A percentile compares a stretch with the other conserved stretches of the same genome.
Evolutionary conservation across 2,329 filamentous ascomycete species (phyloP).

Genomic region (Colletotrichum eleusines): DNA sequence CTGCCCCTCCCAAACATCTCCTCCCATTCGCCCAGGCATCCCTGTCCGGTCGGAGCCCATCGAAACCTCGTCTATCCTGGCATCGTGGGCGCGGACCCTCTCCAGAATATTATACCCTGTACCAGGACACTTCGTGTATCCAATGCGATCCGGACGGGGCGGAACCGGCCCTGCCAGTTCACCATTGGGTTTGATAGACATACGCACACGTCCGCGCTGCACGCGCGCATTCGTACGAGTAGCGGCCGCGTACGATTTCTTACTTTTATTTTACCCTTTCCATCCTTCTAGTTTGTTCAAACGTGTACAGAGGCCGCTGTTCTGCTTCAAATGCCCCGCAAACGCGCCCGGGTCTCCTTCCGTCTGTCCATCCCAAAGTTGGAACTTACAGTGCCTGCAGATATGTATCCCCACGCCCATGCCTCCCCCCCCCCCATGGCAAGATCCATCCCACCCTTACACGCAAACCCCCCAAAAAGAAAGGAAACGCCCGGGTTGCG

Average conservation of each 20-base stretch:
- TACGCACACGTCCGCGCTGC: background rate
- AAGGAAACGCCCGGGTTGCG: constrained; percentile 1
- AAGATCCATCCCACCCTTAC: constrained; percentile 33
- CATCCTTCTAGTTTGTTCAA: background rate
- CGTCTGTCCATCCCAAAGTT: background rate
- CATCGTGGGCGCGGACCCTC: constrained; percentile 13
- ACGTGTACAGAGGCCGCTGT: background rate
- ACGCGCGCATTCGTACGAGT: background rate
- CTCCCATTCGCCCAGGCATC: constrained; percentile 49
- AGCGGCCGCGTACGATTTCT: background rate
- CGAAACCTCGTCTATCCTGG: constrained; percentile 39
- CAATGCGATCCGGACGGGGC: constrained; percentile 9
- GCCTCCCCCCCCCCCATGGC: background rate
- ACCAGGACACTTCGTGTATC: constrained; percentile 17
- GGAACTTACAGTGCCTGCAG: constrained; percentile 10
- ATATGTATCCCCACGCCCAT: constrained; percentile 11
- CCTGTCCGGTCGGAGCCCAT: constrained; percentile 35
- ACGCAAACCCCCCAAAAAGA: background rate
- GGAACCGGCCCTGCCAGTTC: background rate
- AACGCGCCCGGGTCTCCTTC: constrained; percentile 16
- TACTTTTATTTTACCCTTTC: background rate
- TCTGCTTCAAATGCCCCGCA: background rate
- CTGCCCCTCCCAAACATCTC: constrained; percentile 10
- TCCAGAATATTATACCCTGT: background rate
- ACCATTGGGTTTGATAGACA: constrained; percentile 10